phyloP scores from a whole-genome alignment of 805 yeast species.

The Jamesozyma lodderae region DNA sequence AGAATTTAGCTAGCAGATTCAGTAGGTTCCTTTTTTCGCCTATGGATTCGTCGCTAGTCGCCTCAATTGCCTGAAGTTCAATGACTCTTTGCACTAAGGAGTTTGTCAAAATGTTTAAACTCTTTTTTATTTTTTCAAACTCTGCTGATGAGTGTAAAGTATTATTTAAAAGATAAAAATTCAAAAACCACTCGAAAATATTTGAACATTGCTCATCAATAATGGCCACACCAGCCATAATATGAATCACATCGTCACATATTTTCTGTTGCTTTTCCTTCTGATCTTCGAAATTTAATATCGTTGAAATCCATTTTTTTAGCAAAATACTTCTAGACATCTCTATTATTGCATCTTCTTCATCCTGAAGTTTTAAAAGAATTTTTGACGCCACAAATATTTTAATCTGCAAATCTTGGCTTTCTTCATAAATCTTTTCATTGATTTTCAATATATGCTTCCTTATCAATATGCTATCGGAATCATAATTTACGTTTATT shows the following conservation, averaged over 20 bases:
- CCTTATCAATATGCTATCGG: conserved; percentile 57
- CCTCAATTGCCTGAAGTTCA: conserved; percentile 26
- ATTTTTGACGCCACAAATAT: conserved; percentile 42
- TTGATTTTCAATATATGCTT: conserved; percentile 50
- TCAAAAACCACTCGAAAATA: conserved; percentile 41
- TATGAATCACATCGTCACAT: conserved; percentile 18
- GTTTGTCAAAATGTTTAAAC: conserved; percentile 15
- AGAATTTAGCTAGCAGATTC: conserved; percentile 43
- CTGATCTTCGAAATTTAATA: conserved; percentile 6
- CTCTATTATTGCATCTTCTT: conserved; percentile 48
- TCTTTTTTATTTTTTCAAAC: conserved; percentile 6
- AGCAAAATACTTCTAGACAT: conserved; percentile 33
- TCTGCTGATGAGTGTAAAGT: conserved; percentile 13
- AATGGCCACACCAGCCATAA: conserved; percentile 34
- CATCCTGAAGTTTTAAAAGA: conserved; percentile 54
- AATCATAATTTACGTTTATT: conserved; percentile 38
- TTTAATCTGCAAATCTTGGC: conserved; percentile 28
- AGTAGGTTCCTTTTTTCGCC: conserved; percentile 5
- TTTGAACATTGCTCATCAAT: conserved; percentile 34
- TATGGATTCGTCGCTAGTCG: conserved; percentile 5
- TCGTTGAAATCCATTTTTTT: conserved; percentile 31
- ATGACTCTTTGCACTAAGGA: conserved; percentile 22
- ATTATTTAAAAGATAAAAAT: conserved; percentile 34
- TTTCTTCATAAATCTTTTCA: conserved; percentile 36
- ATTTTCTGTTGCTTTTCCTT: conserved; percentile 8